Evolutionary conservation across 2,329 filamentous ascomycete species (phyloP).

Genomic region (Fusarium chaquense): DNA sequence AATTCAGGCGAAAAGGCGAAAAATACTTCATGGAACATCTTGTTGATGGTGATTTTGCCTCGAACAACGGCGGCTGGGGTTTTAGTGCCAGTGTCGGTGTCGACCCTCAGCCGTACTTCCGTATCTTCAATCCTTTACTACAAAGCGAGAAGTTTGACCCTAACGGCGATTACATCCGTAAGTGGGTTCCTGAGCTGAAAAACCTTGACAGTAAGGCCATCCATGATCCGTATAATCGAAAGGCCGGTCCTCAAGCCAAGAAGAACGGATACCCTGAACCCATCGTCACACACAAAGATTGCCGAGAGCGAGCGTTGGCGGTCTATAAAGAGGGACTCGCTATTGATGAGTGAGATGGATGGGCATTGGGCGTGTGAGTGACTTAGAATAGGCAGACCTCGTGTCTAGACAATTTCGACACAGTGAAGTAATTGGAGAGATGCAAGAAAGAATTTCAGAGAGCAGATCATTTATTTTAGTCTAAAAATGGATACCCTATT

Average conservation of each 20-base stretch:
- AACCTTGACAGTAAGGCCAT: conserved; percentile 75
- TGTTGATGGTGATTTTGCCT: conserved; percentile 83
- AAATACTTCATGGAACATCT: conserved; percentile 84
- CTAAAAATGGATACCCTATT: not conserved
- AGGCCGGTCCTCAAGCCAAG: conserved; percentile 68
- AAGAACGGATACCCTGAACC: conserved; percentile 78
- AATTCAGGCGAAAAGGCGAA: conserved; percentile 75
- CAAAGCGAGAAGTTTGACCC: conserved; percentile 90
- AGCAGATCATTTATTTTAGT: not conserved
- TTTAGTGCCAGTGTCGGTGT: conserved; percentile 75
- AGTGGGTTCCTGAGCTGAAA: conserved; percentile 82
- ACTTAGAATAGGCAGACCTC: no score
- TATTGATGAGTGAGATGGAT: conserved; percentile 46
- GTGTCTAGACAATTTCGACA: not conserved
- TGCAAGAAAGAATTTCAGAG: not conserved
- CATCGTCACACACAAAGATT: conserved; percentile 79
- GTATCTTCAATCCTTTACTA: conserved; percentile 86
- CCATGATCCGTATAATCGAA: conserved; percentile 82
- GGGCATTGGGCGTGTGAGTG: not conserved
- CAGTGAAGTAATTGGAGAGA: not conserved
- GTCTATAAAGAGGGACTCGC: conserved; percentile 72
- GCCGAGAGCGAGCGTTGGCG: conserved; percentile 73
- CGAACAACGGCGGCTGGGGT: conserved; percentile 76
- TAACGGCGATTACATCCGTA: conserved; percentile 81
- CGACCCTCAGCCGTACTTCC: conserved; percentile 90